Conservation (phyloP, 352 stramenopile genomes). For the Phytopythium litorale region DNA sequence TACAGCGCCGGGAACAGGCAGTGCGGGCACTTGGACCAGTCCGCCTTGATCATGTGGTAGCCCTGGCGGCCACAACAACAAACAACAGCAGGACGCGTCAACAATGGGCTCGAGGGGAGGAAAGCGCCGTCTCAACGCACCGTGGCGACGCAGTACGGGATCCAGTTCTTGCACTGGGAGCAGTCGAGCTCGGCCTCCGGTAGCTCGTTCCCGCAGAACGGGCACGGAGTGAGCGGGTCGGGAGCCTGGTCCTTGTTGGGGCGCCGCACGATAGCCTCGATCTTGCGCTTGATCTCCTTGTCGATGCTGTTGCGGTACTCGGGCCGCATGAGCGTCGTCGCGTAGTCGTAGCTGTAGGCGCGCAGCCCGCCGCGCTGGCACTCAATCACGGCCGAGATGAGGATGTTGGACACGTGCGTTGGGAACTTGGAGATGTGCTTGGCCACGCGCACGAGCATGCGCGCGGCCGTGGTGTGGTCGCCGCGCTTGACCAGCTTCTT, state of each 20-base stretch:
- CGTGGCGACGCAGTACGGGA: constrained; percentile 93
- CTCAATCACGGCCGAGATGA: constrained; percentile 93
- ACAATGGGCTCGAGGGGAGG: not conserved
- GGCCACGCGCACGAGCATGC: constrained; percentile 89
- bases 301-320: constrained; percentile 88
- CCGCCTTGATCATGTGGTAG: constrained; percentile 91
- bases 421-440: constrained; percentile 93
- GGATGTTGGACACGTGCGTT: constrained; percentile 86
- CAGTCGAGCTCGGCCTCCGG: constrained; percentile 89
- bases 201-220: constrained; percentile 77
- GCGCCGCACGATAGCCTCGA: constrained; percentile 92
- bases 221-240: constrained; percentile 73
- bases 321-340: constrained; percentile 87
- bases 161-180: constrained; percentile 87
- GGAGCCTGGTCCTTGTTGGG: constrained; percentile 86
- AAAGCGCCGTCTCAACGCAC: constrained; percentile 21
- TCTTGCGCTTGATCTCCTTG: constrained; percentile 92
- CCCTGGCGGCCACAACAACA: constrained; percentile 43
- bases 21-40: constrained; percentile 90
- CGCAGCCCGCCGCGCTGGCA: constrained; percentile 90
- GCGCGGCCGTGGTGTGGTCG: constrained; percentile 82
- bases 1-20: constrained; percentile 88
- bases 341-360: constrained; percentile 90
- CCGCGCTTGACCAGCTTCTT: constrained; percentile 90
- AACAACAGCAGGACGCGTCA: not conserved